These are phyloP conservation scores for Monilinia aucupariae DNA, from an alignment of 2,329 filamentous ascomycete genomes.

Conservation along the genomic window DNA sequence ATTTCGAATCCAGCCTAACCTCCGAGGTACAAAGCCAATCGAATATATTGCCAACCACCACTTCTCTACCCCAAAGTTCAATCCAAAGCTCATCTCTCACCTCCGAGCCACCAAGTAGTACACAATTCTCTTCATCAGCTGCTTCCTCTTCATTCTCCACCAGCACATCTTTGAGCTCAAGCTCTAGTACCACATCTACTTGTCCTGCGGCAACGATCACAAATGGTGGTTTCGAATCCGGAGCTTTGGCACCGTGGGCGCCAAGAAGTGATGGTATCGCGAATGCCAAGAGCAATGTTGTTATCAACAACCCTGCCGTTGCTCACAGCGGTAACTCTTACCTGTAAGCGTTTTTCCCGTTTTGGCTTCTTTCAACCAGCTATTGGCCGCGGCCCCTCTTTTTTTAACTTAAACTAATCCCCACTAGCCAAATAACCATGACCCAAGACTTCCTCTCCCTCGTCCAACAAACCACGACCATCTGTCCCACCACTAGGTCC, in stretches of 20 bases:
- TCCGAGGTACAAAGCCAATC: neutral
- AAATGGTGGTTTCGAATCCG: constrained; percentile 12
- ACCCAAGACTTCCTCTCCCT: constrained; percentile 6
- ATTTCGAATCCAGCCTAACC: neutral
- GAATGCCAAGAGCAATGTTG: constrained; percentile 3
- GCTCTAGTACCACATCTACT: constrained; percentile 3
- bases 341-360: neutral
- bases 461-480: constrained; percentile 11
- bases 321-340: neutral
- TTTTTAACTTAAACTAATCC: neutral
- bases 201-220: constrained; percentile 11
- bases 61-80: neutral
- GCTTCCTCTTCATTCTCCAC: constrained; percentile 4
- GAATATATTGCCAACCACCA: neutral
- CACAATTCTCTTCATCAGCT: neutral
- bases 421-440: constrained; percentile 8
- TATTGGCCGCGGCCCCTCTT: neutral
- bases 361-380: neutral
- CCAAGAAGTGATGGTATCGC: constrained; percentile 2
- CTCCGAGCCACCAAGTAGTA: constrained; percentile 1
- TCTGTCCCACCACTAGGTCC: neutral
- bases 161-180: neutral
- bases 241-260: constrained; percentile 8
- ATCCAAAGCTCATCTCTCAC: neutral
- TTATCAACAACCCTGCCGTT: constrained; percentile 5